phyloP scores from a whole-genome alignment of 768 basidiomycete genomes.

The Sarcodon aspratus region DNA sequence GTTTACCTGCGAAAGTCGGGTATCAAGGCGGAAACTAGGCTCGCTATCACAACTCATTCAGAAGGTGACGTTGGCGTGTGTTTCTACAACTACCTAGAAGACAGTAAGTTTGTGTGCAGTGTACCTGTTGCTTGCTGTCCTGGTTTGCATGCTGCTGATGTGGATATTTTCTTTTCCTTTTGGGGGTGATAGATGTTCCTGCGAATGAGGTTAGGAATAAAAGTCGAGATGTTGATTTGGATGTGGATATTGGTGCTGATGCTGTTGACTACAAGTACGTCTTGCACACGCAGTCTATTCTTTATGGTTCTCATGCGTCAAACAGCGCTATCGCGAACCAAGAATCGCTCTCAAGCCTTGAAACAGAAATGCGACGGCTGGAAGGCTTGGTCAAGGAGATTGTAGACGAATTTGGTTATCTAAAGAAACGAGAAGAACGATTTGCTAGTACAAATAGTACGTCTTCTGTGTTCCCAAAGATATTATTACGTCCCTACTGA shows the following conservation, averaged over 20 bases:
- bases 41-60: constrained; percentile 88
- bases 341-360: constrained; percentile 88
- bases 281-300: neutral
- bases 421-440: constrained; percentile 79
- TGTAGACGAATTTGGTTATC: constrained; percentile 84
- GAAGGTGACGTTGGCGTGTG: constrained; percentile 96
- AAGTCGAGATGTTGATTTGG: constrained; percentile 74
- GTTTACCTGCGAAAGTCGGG: constrained; percentile 84
- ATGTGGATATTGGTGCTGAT: constrained; percentile 96
- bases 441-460: constrained; percentile 85
- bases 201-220: constrained; percentile 30
- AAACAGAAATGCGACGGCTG: constrained; percentile 97
- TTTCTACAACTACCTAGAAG: constrained; percentile 71
- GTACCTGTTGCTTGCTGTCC: neutral
- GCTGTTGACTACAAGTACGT: constrained; percentile 97
- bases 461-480: constrained; percentile 16
- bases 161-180: neutral
- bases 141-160: neutral
- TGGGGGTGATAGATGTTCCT: constrained; percentile 28
- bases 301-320: neutral
- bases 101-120: constrained; percentile 39
- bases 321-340: constrained; percentile 94
- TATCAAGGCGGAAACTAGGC: constrained; percentile 82
- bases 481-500: neutral
- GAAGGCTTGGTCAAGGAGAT: constrained; percentile 94